Evolutionary conservation across 495 filamentous ascomycete species (phyloP).

Genomic region (Penicillium cinerascens): DNA sequence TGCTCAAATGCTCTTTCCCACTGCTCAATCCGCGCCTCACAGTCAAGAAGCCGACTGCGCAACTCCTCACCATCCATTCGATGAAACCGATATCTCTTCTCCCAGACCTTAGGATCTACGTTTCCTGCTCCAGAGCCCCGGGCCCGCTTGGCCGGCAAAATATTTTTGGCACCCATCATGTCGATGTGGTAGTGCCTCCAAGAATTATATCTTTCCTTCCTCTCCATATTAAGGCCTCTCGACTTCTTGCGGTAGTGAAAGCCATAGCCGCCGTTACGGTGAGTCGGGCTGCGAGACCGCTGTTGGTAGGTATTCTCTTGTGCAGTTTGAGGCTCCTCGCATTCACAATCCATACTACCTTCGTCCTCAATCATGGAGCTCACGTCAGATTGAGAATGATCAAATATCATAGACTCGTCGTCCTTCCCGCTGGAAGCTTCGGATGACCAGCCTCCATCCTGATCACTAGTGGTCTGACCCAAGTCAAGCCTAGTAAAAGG

Average conservation of each 20-base stretch:
- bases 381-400: constrained; percentile 2
- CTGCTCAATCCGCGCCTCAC: constrained; percentile 27
- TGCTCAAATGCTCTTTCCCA: constrained; percentile 23
- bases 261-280: neutral
- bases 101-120: constrained; percentile 5
- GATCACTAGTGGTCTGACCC: neutral
- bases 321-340: neutral
- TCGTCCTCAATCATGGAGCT: constrained; percentile 12
- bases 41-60: constrained; percentile 30
- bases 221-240: constrained; percentile 6
- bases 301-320: neutral
- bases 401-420: constrained; percentile 10
- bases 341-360: constrained; percentile 8
- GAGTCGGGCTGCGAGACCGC: constrained; percentile 9
- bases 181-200: constrained; percentile 1
- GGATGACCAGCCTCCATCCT: constrained; percentile 6
- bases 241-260: constrained; percentile 4
- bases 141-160: neutral
- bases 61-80: constrained; percentile 26
- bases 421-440: constrained; percentile 7
- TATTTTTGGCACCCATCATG: constrained; percentile 3
- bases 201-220: constrained; percentile 1
- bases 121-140: constrained; percentile 3
- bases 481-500: constrained; percentile 7
- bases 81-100: constrained; percentile 14